Evolutionary conservation across 257 asterid species (phyloP).

Genomic region (Primulina eburnea): DNA sequence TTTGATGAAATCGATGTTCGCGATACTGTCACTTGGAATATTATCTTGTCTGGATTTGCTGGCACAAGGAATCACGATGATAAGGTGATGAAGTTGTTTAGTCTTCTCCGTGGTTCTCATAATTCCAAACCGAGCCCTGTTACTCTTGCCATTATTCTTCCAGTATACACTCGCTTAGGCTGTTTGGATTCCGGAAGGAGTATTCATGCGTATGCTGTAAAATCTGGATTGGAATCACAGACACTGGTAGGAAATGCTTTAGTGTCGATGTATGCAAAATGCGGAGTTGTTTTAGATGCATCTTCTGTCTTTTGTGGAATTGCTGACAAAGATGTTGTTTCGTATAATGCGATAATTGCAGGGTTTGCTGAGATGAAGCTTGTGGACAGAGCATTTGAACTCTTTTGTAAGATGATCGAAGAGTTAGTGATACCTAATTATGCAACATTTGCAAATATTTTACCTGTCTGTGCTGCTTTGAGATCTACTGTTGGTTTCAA

Average conservation of each 20-base stretch:
- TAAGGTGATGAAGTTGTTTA: slow-evolving; percentile 46
- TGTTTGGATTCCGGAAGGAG: slow-evolving; percentile 44
- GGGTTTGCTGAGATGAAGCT: slow-evolving; percentile 67
- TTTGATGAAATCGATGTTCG: slow-evolving; percentile 37
- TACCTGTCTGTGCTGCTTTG: slow-evolving; percentile 55
- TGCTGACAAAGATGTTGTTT: slow-evolving; percentile 66
- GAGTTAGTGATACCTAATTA: slow-evolving; percentile 51
- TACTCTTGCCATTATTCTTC: slow-evolving; percentile 68
- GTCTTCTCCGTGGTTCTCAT: slow-evolving; percentile 33
- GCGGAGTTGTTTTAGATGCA: slow-evolving; percentile 55
- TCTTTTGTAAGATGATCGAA: slow-evolving; percentile 52
- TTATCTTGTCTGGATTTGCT: slow-evolving; percentile 65
- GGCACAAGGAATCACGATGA: slow-evolving; percentile 46
- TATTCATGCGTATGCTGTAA: slow-evolving; percentile 56
- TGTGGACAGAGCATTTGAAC: slow-evolving; percentile 41
- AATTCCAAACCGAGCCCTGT: slow-evolving; percentile 54
- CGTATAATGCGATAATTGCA: slow-evolving; percentile 79
- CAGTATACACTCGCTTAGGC: slow-evolving; percentile 52
- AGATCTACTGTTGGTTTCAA: slow-evolving; percentile 29
- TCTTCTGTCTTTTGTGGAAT: slow-evolving; percentile 49
- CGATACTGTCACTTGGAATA: slow-evolving; percentile 78
- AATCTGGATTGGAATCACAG: slow-evolving; percentile 59
- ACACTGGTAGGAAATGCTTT: slow-evolving; percentile 79
- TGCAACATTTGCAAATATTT: slow-evolving; percentile 62
- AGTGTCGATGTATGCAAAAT: slow-evolving; percentile 77